These are phyloP conservation scores for Boechera stricta DNA, from an alignment of 345 rosid genomes.

Conservation along the genomic window DNA sequence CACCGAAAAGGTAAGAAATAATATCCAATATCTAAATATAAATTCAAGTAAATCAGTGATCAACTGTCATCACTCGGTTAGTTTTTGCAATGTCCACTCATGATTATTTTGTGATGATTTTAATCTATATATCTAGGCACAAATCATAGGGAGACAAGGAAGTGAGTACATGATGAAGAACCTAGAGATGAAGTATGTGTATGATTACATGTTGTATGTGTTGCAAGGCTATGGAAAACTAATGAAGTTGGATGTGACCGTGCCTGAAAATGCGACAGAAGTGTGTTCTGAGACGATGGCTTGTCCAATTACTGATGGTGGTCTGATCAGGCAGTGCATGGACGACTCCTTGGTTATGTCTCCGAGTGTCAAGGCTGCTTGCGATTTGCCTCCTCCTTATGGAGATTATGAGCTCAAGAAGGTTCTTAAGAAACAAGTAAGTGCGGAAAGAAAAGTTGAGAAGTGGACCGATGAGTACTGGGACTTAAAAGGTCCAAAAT, in stretches of 20 bases:
- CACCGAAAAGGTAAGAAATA: conserved; percentile 25
- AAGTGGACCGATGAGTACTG: conserved; percentile 40
- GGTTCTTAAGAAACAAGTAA: conserved; percentile 43
- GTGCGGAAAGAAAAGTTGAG: conserved; percentile 38
- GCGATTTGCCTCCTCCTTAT: conserved; percentile 55
- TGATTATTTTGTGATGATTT: background rate
- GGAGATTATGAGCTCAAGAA: conserved; percentile 36
- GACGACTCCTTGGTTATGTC: conserved; percentile 58
- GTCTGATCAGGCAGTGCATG: conserved; percentile 49
- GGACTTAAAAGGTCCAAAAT: conserved; percentile 24
- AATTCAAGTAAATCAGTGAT: background rate
- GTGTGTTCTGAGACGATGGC: conserved; percentile 55
- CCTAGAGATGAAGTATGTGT: conserved; percentile 55
- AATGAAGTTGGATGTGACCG: conserved; percentile 53
- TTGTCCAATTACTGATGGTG: conserved; percentile 47
- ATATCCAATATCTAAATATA: background rate
- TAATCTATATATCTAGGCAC: conserved; percentile 50
- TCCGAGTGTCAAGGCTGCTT: conserved; percentile 52
- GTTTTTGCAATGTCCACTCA: conserved; percentile 12
- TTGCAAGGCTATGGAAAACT: conserved; percentile 54
- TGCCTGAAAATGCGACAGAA: conserved; percentile 50
- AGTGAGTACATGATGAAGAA: conserved; percentile 52
- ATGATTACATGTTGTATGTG: conserved; percentile 68
- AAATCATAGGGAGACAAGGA: conserved; percentile 55
- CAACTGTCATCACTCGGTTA: background rate